Percentiles rank a stretch among this genome's conserved stretches.
These are phyloP conservation scores for Allantophomopsis lycopodina DNA, from an alignment of 2,329 filamentous ascomycete species.

Conservation along the genomic window DNA sequence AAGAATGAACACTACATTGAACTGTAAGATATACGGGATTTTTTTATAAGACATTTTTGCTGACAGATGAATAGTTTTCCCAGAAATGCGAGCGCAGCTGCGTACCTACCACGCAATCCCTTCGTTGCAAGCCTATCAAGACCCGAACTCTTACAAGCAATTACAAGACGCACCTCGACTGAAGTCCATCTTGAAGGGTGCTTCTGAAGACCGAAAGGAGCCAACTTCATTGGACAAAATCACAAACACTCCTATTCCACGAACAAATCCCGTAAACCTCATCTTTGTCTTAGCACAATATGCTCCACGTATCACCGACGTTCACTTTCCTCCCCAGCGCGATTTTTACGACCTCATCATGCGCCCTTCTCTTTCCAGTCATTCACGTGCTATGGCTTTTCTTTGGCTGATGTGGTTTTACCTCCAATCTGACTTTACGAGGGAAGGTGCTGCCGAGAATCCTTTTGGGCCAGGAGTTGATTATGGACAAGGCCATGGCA, in stretches of 20 bases:
- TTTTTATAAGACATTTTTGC: constrained; percentile 3
- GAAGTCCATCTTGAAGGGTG: constrained; percentile 95
- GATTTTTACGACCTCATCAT: constrained; percentile 98
- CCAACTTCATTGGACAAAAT: constrained; percentile 76
- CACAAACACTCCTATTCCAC: constrained; percentile 49
- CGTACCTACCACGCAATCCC: constrained; percentile 97
- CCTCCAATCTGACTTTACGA: constrained; percentile 85
- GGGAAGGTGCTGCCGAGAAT: constrained; percentile 77
- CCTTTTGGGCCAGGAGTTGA: constrained; percentile 69
- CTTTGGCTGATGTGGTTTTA: constrained; percentile 99
- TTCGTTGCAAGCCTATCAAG: constrained; percentile 86
- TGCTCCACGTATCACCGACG: constrained; percentile 80
- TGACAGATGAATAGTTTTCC: constrained; percentile 60
- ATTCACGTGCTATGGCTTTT: constrained; percentile 75
- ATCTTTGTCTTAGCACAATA: constrained; percentile 90
- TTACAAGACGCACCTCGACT: constrained; percentile 90
- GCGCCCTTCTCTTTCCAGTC: constrained; percentile 70
- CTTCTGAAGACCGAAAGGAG: constrained; percentile 75
- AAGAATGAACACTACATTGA: constrained; percentile 96
- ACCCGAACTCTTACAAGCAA: constrained; percentile 94
- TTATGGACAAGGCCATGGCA: constrained; percentile 48
- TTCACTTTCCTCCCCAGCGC: constrained; percentile 72
- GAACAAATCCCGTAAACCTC: constrained; percentile 93
- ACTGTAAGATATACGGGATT: constrained; percentile 48
- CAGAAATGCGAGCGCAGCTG: constrained; percentile 95